Conservation (phyloP, 169 alveolate genomes). For the Eimeria acervulina region DNA sequence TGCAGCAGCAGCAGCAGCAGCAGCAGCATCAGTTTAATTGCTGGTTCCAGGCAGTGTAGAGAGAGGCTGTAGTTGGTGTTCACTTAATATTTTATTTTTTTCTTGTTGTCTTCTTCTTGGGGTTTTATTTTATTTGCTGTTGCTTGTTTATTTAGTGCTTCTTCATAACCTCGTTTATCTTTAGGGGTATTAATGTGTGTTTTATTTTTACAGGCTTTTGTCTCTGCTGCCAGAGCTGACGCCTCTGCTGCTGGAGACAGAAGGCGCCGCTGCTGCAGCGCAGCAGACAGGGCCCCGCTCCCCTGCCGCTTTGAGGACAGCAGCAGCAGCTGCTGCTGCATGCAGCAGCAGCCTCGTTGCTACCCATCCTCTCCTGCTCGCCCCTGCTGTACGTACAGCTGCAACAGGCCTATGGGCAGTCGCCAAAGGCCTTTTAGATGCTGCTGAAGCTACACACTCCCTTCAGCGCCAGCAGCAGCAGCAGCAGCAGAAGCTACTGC, state of each 20-base stretch:
- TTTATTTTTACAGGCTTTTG: neutral
- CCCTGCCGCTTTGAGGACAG: conserved; percentile 55
- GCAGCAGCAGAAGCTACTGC: conserved; percentile 26
- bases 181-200: too few species aligned
- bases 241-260: conserved; percentile 50
- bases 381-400: conserved; percentile 54
- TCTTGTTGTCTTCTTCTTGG: too few species aligned
- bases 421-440: conserved; percentile 57
- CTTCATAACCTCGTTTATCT: too few species aligned
- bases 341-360: conserved; percentile 78
- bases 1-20: conserved; percentile 45
- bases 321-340: conserved; percentile 74
- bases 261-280: neutral
- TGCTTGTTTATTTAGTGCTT: neutral
- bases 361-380: conserved; percentile 31
- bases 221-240: conserved; percentile 53
- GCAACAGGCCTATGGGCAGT: conserved; percentile 68
- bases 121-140: too few species aligned
- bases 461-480: conserved; percentile 6
- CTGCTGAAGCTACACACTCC: neutral
- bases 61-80: neutral
- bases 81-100: neutral
- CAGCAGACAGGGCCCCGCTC: neutral
- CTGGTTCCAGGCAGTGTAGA: neutral
- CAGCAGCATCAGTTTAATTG: neutral